These are phyloP conservation scores for Geotrichum cucujoidarum DNA, from an alignment of 1,139 yeast species.

Conservation along the genomic window DNA sequence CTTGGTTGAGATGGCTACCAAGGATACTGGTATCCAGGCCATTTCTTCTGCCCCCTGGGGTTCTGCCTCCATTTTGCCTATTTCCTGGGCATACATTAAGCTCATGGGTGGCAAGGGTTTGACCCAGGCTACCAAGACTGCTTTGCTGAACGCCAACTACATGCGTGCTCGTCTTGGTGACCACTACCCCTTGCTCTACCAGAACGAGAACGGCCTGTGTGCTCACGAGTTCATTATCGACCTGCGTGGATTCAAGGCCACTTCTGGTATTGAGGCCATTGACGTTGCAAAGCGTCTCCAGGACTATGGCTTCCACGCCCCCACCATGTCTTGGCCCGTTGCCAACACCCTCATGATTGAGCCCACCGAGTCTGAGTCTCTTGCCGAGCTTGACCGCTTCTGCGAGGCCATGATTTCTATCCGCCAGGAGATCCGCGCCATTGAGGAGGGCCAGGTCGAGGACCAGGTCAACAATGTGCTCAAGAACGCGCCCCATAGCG, in stretches of 20 bases:
- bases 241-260: conserved; percentile 72
- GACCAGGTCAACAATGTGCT: conserved; percentile 52
- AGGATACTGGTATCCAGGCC: conserved; percentile 49
- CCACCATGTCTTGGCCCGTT: conserved; percentile 98
- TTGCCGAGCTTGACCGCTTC: conserved; percentile 84
- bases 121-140: conserved; percentile 79
- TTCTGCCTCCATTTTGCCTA: conserved; percentile 87
- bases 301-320: conserved; percentile 98
- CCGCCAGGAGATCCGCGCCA: conserved; percentile 74
- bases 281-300: conserved; percentile 95
- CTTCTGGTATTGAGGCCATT: conserved; percentile 81
- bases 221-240: conserved; percentile 96
- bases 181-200: conserved; percentile 71
- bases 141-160: conserved; percentile 92
- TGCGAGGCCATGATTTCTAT: conserved; percentile 82
- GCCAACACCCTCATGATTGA: conserved; percentile 97
- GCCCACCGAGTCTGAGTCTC: conserved; percentile 92
- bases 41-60: conserved; percentile 96
- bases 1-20: conserved; percentile 47
- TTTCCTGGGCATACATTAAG: conserved; percentile 90
- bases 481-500: conserved; percentile 89
- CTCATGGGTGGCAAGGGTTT: conserved; percentile 83
- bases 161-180: conserved; percentile 74
- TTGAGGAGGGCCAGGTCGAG: conserved; percentile 53
- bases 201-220: conserved; percentile 68